Evolutionary conservation across 495 filamentous ascomycete genomes (phyloP).

Genomic region (Penicillium mononematosum): DNA sequence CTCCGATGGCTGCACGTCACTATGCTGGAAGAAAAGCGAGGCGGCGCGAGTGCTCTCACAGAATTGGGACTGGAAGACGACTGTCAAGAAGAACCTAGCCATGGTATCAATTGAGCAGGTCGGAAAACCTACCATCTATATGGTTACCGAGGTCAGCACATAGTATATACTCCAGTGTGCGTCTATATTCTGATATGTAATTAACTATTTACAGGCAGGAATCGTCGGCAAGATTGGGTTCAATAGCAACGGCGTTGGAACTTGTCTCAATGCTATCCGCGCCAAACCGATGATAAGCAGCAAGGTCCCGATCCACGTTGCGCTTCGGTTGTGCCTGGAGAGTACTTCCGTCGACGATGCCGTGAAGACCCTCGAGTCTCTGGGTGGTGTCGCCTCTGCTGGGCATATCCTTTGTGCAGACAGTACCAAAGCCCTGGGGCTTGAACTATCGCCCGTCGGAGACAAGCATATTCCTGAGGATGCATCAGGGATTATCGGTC

Average conservation of each 20-base stretch:
- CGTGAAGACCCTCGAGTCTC: slow-evolving; percentile 43
- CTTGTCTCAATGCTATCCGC: slow-evolving; percentile 66
- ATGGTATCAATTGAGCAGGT: slow-evolving; percentile 52
- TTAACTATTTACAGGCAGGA: slow-evolving; percentile 49
- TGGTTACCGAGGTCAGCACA: slow-evolving; percentile 42
- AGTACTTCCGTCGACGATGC: slow-evolving; percentile 51
- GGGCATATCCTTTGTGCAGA: slow-evolving; percentile 64
- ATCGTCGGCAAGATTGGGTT: slow-evolving; percentile 74
- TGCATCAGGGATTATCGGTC: slow-evolving; percentile 47
- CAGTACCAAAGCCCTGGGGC: slow-evolving; percentile 47
- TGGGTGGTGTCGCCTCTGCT: slow-evolving; percentile 57
- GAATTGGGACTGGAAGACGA: slow-evolving; percentile 64
- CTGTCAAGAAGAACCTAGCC: slow-evolving; percentile 53
- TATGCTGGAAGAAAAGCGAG: slow-evolving; percentile 51
- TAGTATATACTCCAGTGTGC: too few relatives aligned
- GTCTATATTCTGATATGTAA: background rate
- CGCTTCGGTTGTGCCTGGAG: slow-evolving; percentile 59
- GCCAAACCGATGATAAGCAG: slow-evolving; percentile 54
- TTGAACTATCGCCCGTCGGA: slow-evolving; percentile 59
- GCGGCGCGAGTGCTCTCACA: slow-evolving; percentile 52
- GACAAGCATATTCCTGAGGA: slow-evolving; percentile 51
- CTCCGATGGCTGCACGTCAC: slow-evolving; percentile 62
- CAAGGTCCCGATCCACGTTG: slow-evolving; percentile 62
- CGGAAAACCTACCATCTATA: slow-evolving; percentile 49
- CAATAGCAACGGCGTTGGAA: slow-evolving; percentile 60